These are phyloP conservation scores for Goffeauzyma gilvescens DNA, from an alignment of 768 basidiomycete genomes.

Conservation along the genomic window DNA sequence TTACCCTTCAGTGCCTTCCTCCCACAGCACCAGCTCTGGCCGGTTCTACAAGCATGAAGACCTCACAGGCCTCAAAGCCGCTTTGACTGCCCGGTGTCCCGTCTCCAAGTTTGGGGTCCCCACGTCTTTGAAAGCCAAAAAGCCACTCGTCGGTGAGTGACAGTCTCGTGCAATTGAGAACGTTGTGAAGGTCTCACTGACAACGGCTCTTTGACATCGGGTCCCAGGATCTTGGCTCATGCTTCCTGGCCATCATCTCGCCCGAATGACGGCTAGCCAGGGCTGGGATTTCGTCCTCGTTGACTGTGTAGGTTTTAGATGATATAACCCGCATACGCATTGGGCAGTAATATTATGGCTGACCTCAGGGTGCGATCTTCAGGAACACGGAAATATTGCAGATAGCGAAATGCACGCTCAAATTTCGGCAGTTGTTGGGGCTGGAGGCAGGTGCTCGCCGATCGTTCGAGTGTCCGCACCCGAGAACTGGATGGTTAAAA, in stretches of 20 bases:
- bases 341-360: too few relatives aligned
- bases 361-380: neutral
- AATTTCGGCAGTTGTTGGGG: constrained; percentile 14
- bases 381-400: constrained; percentile 21
- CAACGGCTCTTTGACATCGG: too few relatives aligned
- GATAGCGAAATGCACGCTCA: constrained; percentile 20
- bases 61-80: too few relatives aligned
- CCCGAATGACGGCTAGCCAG: constrained; percentile 13
- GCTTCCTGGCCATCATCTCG: constrained; percentile 14
- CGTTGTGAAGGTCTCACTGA: too few relatives aligned
- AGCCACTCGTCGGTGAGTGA: too few relatives aligned
- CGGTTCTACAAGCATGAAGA: too few relatives aligned
- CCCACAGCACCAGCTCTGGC: too few relatives aligned
- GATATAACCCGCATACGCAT: neutral
- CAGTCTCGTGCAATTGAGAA: too few relatives aligned
- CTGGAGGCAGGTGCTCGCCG: constrained; percentile 12
- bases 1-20: too few relatives aligned
- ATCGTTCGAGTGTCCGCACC: constrained; percentile 20
- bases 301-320: constrained; percentile 5
- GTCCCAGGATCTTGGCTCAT: constrained; percentile 14
- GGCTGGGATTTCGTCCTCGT: constrained; percentile 16
- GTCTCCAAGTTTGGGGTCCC: too few relatives aligned
- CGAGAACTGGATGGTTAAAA: constrained; percentile 16
- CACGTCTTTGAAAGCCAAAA: too few relatives aligned
- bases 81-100: too few relatives aligned